phyloP scores from a whole-genome alignment of 1,139 yeast genomes.

The Geotrichum histeridarum region DNA sequence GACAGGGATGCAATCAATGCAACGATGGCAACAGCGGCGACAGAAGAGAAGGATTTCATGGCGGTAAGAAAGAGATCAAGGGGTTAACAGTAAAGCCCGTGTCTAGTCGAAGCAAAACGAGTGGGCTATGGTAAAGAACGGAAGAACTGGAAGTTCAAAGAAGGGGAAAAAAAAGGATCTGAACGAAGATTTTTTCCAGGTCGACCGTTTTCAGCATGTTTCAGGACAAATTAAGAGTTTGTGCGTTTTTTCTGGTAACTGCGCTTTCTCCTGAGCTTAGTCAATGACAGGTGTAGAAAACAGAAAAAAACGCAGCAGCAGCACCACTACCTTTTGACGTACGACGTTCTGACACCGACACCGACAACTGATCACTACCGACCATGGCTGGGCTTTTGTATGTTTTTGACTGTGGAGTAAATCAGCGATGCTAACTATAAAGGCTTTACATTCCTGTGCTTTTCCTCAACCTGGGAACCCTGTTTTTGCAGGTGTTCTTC shows the following conservation, averaged over 20 bases:
- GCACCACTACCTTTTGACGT: no score
- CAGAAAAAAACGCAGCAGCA: background rate
- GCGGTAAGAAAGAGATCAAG: background rate
- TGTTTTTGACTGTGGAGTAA: background rate
- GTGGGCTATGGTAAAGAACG: no score
- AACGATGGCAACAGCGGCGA: background rate
- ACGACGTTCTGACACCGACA: background rate
- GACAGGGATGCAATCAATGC: background rate
- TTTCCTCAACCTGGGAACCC: conserved; percentile 69
- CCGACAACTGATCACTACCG: background rate
- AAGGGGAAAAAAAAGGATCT: no score
- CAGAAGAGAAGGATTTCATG: background rate
- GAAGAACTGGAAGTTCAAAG: no score
- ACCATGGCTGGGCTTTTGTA: background rate
- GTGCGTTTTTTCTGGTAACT: no score
- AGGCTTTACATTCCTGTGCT: conserved; percentile 44
- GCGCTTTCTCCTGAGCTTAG: no score
- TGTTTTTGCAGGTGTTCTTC: conserved; percentile 81
- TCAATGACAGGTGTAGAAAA: background rate
- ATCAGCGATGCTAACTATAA: background rate
- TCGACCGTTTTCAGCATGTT: no score
- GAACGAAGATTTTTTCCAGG: no score
- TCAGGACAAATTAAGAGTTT: no score
- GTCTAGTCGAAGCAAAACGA: no score
- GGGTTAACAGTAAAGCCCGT: no score